Percentiles rank a stretch among this genome's conserved stretches.
Conservation (phyloP, 1,139 yeast species). For the Sugiyamaella grinbergsii region DNA sequence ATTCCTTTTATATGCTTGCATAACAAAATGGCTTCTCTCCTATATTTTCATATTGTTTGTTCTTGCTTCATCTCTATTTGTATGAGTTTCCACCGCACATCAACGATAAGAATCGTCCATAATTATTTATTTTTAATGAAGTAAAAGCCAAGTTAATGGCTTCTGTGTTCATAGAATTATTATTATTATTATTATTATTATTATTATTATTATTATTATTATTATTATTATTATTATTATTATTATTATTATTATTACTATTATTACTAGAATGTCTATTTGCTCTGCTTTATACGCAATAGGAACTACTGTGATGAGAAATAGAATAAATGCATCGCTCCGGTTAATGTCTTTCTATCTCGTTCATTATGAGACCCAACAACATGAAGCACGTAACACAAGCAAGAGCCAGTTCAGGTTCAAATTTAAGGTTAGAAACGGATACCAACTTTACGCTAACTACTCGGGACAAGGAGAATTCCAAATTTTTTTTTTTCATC, state of each 20-base stretch:
- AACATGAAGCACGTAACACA: no score
- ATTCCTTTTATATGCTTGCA: constrained; percentile 1
- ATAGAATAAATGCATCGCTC: no score
- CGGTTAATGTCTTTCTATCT: no score
- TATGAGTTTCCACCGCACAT: constrained; percentile 10
- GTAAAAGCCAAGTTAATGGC: background rate
- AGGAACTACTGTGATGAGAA: no score
- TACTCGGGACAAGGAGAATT: no score
- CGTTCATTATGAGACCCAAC: no score
- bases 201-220: background rate
- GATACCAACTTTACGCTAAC: no score
- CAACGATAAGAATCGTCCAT: constrained; percentile 11
- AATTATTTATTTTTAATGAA: constrained; percentile 13
- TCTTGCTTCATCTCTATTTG: background rate
- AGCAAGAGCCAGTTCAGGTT: no score
- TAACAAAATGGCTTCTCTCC: background rate
- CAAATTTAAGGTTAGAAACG: no score
- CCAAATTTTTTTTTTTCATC: no score
- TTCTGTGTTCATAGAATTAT: background rate
- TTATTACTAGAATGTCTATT: background rate
- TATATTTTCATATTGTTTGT: background rate
- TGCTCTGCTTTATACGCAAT: no score
- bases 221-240: background rate
- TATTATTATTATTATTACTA: background rate
- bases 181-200: background rate